Conservation (phyloP, 306 rosid species). For the Trichosanthes truncata region DNA sequence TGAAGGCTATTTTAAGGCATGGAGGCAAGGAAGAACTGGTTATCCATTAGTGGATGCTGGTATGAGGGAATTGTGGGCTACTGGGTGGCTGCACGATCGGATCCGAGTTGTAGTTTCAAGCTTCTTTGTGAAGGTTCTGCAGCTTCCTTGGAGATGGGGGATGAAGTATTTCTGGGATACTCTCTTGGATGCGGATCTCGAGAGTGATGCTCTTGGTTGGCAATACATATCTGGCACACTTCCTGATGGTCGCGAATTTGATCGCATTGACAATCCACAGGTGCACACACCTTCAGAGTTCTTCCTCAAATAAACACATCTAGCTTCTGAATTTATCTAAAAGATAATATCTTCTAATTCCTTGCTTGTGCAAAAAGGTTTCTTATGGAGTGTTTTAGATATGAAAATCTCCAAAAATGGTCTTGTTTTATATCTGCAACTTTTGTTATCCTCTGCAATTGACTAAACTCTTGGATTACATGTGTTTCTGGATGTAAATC, state of each 20-base stretch:
- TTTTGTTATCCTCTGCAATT: not conserved
- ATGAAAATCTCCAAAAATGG: not conserved
- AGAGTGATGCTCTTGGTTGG: constrained; percentile 97
- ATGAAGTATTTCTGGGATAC: constrained; percentile 99
- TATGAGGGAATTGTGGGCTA: constrained; percentile 97
- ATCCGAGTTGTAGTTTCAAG: constrained; percentile 91
- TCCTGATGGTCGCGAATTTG: constrained; percentile 84
- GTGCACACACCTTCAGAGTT: constrained; percentile 17
- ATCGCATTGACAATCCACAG: constrained; percentile 98
- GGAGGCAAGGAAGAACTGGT: constrained; percentile 98
- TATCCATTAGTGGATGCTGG: constrained; percentile 98
- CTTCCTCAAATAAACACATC: not conserved
- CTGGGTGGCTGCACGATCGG: constrained; percentile 95
- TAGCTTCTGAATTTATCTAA: constrained; percentile 7
- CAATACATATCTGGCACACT: constrained; percentile 85
- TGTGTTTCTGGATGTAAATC: constrained; percentile 15
- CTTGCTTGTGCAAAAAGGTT: not conserved
- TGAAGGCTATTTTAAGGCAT: constrained; percentile 68
- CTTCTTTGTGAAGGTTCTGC: constrained; percentile 92
- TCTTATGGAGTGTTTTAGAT: not conserved
- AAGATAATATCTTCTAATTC: not conserved
- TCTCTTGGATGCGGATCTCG: constrained; percentile 94
- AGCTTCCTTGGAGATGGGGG: constrained; percentile 99
- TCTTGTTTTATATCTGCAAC: not conserved
- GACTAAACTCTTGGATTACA: not conserved